Evolutionary conservation across 2,329 filamentous ascomycete genomes (phyloP).

Genomic region (Graphiopsis chlorocephala): DNA sequence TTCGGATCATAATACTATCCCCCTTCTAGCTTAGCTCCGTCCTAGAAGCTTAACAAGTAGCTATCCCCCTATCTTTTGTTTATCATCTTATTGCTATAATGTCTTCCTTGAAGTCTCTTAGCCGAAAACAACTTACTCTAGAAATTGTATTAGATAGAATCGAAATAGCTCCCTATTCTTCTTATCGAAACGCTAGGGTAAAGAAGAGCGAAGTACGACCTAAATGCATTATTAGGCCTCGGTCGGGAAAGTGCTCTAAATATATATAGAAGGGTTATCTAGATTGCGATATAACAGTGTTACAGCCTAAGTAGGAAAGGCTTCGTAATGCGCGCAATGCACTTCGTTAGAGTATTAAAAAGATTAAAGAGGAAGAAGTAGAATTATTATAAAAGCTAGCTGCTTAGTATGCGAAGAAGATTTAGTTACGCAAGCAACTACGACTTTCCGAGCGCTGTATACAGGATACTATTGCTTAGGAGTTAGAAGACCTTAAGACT

Average conservation of each 20-base stretch:
- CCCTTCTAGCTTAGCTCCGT: background rate
- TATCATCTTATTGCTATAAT: background rate
- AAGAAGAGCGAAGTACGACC: background rate
- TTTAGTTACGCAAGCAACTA: background rate
- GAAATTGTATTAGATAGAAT: background rate
- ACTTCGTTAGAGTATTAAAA: background rate
- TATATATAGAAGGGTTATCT: no score
- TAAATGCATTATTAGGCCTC: background rate
- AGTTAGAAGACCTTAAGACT: background rate
- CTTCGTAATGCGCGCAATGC: no score
- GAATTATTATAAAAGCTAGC: background rate
- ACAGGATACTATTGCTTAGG: background rate
- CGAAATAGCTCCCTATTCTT: background rate
- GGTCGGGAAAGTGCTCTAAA: no score
- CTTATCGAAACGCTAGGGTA: background rate
- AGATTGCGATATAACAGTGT: no score
- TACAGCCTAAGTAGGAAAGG: no score
- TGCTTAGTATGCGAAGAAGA: background rate
- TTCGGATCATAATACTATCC: slow-evolving; percentile 8
- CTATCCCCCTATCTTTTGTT: background rate
- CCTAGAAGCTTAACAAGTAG: background rate
- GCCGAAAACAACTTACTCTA: background rate
- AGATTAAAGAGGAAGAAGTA: background rate
- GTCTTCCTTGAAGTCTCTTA: background rate
- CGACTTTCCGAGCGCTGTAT: background rate